phyloP scores from a whole-genome alignment of 192 early-diverging fungal genomes.

The Endogone sp. region DNA sequence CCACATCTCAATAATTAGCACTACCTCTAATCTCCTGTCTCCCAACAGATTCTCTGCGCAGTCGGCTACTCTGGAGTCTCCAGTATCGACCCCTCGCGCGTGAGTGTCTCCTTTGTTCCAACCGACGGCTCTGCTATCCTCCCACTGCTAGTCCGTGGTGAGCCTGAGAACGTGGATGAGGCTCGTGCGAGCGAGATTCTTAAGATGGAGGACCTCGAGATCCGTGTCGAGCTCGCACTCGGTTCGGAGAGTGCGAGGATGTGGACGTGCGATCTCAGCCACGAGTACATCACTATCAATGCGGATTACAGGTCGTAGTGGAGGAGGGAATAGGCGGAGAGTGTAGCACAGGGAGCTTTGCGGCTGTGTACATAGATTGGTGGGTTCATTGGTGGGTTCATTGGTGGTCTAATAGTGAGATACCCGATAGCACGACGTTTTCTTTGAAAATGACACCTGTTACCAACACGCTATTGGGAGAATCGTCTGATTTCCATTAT shows the following conservation, averaged over 20 bases:
- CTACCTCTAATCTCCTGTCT: not conserved
- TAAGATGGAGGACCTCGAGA: conserved; percentile 77
- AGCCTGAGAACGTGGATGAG: conserved; percentile 82
- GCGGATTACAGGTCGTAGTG: conserved; percentile 84
- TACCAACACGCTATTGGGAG: too few species aligned
- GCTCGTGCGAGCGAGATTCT: conserved; percentile 76
- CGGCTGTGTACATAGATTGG: too few species aligned
- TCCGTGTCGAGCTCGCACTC: conserved; percentile 75
- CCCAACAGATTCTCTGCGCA: conserved; percentile 68
- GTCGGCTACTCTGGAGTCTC: conserved; percentile 81
- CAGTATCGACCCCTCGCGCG: conserved; percentile 64
- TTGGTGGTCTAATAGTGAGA: too few species aligned
- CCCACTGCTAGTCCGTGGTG: conserved; percentile 73
- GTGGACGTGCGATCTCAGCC: conserved; percentile 95
- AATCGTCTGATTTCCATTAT: too few species aligned
- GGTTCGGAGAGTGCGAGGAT: conserved; percentile 74
- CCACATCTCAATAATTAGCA: not conserved
- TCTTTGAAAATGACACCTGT: too few species aligned
- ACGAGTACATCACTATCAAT: conserved; percentile 94
- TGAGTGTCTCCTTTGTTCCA: conserved; percentile 72
- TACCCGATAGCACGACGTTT: too few species aligned
- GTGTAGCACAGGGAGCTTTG: too few species aligned
- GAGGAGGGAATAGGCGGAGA: too few species aligned
- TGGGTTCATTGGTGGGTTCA: too few species aligned
- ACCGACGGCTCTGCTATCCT: conserved; percentile 57